Conservation (phyloP, 805 yeast genomes). For the Candida ovalis region DNA sequence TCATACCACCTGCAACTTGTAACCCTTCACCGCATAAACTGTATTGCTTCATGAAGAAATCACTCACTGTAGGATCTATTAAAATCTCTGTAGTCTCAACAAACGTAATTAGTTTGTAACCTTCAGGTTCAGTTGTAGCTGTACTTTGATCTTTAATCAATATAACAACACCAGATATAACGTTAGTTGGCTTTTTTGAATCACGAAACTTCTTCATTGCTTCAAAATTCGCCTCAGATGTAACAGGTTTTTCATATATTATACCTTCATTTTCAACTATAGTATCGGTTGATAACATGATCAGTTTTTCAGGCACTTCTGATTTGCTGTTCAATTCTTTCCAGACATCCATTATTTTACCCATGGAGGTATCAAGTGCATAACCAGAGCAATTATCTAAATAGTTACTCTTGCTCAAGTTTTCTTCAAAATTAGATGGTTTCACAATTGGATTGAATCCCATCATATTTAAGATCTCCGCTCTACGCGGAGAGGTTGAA, state of each 20-base stretch:
- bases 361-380: conserved; percentile 64
- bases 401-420: conserved; percentile 52
- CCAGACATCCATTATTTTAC: conserved; percentile 65
- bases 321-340: conserved; percentile 31
- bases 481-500: conserved; percentile 79
- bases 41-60: conserved; percentile 57
- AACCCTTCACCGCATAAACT: conserved; percentile 69
- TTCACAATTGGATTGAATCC: conserved; percentile 46
- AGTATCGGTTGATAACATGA: conserved; percentile 75
- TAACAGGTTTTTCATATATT: conserved; percentile 80
- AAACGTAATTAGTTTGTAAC: conserved; percentile 18
- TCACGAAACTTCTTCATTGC: conserved; percentile 48
- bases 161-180: conserved; percentile 52
- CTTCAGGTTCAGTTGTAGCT: conserved; percentile 6
- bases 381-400: conserved; percentile 48
- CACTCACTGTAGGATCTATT: conserved; percentile 44
- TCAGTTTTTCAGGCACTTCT: conserved; percentile 12
- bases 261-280: conserved; percentile 54
- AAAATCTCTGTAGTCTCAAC: conserved; percentile 27
- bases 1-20: conserved; percentile 90
- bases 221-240: conserved; percentile 44
- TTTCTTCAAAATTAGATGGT: conserved; percentile 73
- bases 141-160: conserved; percentile 24
- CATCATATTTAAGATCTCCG: conserved; percentile 62
- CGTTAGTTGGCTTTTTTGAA: conserved; percentile 40